Base-by-base conservation (phyloP, 1,139 yeast species). In the Citeromyces hawaiiensis region DNA sequence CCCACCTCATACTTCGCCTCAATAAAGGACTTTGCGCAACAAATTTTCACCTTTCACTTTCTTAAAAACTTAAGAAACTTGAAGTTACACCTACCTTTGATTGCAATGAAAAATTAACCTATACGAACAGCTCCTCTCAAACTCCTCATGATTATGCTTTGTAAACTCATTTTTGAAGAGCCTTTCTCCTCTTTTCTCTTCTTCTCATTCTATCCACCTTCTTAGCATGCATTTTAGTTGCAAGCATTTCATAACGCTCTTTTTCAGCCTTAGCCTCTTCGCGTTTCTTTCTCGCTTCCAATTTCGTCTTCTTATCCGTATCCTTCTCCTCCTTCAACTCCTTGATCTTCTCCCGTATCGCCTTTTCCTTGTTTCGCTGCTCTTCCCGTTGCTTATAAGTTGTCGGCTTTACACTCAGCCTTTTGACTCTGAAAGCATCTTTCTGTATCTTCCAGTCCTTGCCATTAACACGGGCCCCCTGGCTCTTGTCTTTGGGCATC, bases 151-250 rank as follows among this genome's bases (percentile, higher is more conserved):
- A n/a, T n/a, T n/a, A n/a, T n/a, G n/a, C n/a, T n/a, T n/a, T n/a
- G n/a, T n/a, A n/a, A n/a, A 19, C 4, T 19, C 21, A 19, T 19
- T 19, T 19, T 7, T 19, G 21, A 19, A 19, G 21, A 19, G 21
- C 21, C 59, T 82, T 82, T 59, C 81, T 82, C 63, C 91, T 75
- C 76, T 81, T 82, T 56, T 82, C 93, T 57, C 76, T 78, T 66
- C 79, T 78, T 62, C 79, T 78, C 62, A 81, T 58, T 60, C 94
- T 74, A 44, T 82, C 93, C 35, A 79, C 77, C 67, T 73, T 79
- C 71, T 79, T 79, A 35, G 78, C 80, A 52, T 80, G 82, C 86
- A 82, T 76, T 61, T 77, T 79, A 37, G 71, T 66, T 11, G 91
- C 85, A 50, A 80, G 59, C 52, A 63, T 68, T 49, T 79, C 87